Evolutionary conservation across 2,329 filamentous ascomycete species (phyloP), one percentile per base, ranked within the genome.

Genomic region (Penicillium sp.): DNA sequence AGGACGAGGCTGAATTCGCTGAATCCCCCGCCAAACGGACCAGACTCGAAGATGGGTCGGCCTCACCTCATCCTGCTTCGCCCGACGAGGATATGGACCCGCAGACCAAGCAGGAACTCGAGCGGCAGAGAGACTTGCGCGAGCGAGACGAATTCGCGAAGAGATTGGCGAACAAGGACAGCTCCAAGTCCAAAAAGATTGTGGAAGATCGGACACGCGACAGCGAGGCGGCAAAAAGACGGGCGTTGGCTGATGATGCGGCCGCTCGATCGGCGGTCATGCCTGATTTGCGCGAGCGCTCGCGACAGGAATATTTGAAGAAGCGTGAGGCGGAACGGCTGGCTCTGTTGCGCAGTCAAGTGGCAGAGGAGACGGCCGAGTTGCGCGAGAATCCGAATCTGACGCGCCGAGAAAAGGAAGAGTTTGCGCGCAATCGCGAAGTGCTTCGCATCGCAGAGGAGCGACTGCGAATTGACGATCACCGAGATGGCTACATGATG

Each of bases 271-370:
- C 77, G 52, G 83, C 83, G 7, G 86, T 86, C n/a, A 78, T 95
- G 65, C 83, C 84, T 3, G 90, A 94, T 52, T 70, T 96, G 13
- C 80, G 93, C 37, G 77, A 93, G 62, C 81, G 89, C 29, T 95
- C 90, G 3, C 82, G 93, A 51, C 90, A 96, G 64, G 85, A 93
- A 56, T 98, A 98, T 64, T 76, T 98, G 28, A 89, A 90, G 69
- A 97, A 98, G 74, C 81, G 93, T 54, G 90, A 96, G 66, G 76
- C 85, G 0, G 89, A 97, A 67, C 82, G 88, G 51, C 72, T 98
- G 12, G 88, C 88, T 0, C 72, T 98, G n/a, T 72, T 98, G 43
- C 82, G 90, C 29, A 88, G 87, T 61, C 91, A 97, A 63, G 93
- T 98, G 2, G 82, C 83, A 0, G 91, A 97, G 58, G 93, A 98